Conservation (phyloP, 352 stramenopile genomes). For the Pelagophyceae sp. region DNA sequence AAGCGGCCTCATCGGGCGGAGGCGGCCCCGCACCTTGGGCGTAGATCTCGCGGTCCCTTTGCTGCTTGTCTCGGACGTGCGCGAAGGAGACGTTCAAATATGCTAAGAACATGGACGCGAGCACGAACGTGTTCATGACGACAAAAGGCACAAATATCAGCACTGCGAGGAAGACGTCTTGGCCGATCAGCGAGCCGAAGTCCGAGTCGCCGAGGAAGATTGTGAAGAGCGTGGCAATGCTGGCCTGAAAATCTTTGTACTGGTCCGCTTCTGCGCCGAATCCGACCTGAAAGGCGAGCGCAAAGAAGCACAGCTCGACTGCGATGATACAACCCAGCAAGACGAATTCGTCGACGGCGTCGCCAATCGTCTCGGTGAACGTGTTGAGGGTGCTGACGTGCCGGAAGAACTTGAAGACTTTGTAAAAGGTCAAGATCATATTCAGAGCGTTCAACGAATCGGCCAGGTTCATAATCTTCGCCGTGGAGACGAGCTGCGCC, state of each 20-base stretch:
- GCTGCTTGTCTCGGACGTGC: constrained; percentile 15
- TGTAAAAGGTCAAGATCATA: constrained; percentile 22
- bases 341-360: constrained; percentile 11
- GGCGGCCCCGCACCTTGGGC: too few relatives aligned
- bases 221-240: constrained; percentile 22
- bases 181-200: constrained; percentile 16
- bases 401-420: constrained; percentile 27
- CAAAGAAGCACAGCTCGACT: constrained; percentile 19
- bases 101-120: constrained; percentile 24
- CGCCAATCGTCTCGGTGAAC: constrained; percentile 21
- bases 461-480: not conserved
- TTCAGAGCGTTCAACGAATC: constrained; percentile 25
- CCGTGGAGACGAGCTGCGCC: not conserved
- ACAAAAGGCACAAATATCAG: constrained; percentile 25
- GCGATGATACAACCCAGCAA: constrained; percentile 19
- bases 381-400: constrained; percentile 18
- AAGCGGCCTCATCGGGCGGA: too few relatives aligned
- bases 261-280: constrained; percentile 13
- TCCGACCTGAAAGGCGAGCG: constrained; percentile 23
- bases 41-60: too few relatives aligned
- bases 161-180: constrained; percentile 18
- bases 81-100: constrained; percentile 22
- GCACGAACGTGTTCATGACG: constrained; percentile 25
- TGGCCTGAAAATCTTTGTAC: constrained; percentile 23
- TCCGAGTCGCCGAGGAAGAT: constrained; percentile 17